Base-by-base conservation (phyloP, 768 basidiomycete species). In the Agrocybe chaxingu region DNA sequence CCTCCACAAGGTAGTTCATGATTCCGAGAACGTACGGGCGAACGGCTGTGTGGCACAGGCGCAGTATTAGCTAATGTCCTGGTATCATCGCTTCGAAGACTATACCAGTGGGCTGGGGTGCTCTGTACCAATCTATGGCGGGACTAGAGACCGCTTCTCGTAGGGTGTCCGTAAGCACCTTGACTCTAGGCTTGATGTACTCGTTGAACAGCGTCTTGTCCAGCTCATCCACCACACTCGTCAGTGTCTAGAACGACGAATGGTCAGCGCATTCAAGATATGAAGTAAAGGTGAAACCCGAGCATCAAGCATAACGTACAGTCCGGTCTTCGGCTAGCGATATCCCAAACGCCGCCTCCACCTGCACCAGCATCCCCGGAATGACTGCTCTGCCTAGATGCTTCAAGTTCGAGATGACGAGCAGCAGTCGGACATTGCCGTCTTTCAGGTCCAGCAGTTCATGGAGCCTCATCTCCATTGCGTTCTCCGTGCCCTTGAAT, bases 61-160 rank as follows among this genome's bases (percentile, higher is more conserved):
- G 9, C 10, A 16, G 47, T 9, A 45, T 19, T 1, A 36, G 24
- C 19, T 30, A 8, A 10, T n/a, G 10, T 7, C 4, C 18, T 24
- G 13, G 13, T 35, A n/a, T 13, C 29, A 29, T 19, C 36, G 19
- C 33, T n/a, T 44, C 2, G 11, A 11, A 16, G 33, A 40, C 29
- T 18, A 45, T 57, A 89, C 96, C 91, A 53, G 82, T 86, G 2
- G 96, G 97, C 61, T 93, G 91, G 0, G 87, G 83, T 0, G 89
- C 89, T 55, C 89, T 87, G 57, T 84, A 88, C 96, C 96, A 98
- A 62, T 97, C 91, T 74, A 96, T 88, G 24, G 77, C 72, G 18
- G 72, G 73, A 44, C 86, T 79, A 16, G 92, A 70, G 41, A 98
- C 85, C 8, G 96, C 94, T 43, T 75, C 72, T 18, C 84, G 80